Evolutionary conservation across 73 alveolate genomes (phyloP).

Genomic region (Symbiodinium pilosum): DNA sequence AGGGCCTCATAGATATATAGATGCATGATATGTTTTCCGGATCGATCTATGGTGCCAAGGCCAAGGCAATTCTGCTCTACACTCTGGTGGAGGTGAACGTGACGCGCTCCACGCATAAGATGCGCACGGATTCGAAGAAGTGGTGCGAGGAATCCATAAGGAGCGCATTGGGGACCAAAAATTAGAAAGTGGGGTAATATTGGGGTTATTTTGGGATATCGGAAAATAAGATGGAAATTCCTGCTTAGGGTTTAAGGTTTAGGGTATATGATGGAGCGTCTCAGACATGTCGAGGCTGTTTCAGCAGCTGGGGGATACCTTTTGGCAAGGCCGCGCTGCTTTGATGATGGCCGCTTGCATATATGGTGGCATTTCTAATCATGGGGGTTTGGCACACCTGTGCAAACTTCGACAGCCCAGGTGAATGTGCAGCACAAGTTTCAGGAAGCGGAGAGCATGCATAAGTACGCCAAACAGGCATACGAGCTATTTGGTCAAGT

Average conservation of each 20-base stretch:
- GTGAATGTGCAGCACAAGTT: slow-evolving; percentile 82
- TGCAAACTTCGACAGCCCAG: background rate
- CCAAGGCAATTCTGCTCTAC: slow-evolving; percentile 5
- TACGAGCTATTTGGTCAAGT: slow-evolving; percentile 29
- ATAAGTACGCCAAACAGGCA: slow-evolving; percentile 67
- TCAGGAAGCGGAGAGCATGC: slow-evolving; percentile 42
- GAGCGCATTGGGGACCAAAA: background rate
- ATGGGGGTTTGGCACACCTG: background rate
- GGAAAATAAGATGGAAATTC: too few species aligned
- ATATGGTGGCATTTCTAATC: too few species aligned
- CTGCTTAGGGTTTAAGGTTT: too few species aligned
- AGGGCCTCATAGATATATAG: background rate
- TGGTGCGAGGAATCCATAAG: slow-evolving; percentile 74
- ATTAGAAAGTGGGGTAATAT: background rate
- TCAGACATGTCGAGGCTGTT: slow-evolving; percentile 23
- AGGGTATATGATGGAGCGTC: too few species aligned
- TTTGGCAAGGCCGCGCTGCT: slow-evolving; percentile 84
- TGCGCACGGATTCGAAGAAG: slow-evolving; percentile 40
- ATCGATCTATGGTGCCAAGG: background rate
- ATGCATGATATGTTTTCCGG: too few species aligned
- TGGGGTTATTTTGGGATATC: too few species aligned
- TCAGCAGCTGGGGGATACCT: slow-evolving; percentile 63
- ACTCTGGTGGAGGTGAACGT: slow-evolving; percentile 81
- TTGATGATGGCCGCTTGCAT: slow-evolving; percentile 25
- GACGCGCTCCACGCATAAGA: slow-evolving; percentile 64